These are phyloP conservation scores for Dendrobium nobile DNA, from an alignment of 106 monocot genomes.

Conservation along the genomic window DNA sequence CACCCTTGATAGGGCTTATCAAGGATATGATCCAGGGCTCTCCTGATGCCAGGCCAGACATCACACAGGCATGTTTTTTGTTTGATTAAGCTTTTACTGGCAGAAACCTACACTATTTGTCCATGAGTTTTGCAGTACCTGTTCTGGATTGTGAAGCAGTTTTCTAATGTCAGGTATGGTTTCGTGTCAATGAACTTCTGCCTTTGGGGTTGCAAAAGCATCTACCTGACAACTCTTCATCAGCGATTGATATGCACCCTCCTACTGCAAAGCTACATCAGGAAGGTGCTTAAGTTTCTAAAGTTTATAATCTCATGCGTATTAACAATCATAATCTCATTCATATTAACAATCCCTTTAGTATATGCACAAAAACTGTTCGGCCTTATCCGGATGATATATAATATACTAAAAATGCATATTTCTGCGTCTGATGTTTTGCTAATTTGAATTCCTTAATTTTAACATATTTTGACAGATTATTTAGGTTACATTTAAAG, in stretches of 20 bases:
- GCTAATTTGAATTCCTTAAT: not conserved
- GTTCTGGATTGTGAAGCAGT: not conserved
- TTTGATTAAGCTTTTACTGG: not conserved
- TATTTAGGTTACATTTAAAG: not conserved
- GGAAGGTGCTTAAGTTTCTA: conserved; percentile 2
- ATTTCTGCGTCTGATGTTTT: not conserved
- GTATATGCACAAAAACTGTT: not conserved
- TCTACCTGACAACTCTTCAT: not conserved
- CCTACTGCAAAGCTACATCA: not conserved
- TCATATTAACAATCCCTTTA: not conserved
- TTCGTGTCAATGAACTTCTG: conserved; percentile 3
- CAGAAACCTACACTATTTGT: not conserved
- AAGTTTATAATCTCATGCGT: not conserved
- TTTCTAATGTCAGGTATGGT: not conserved
- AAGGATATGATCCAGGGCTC: conserved; percentile 5
- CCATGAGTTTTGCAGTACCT: not conserved
- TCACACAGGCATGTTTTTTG: not conserved
- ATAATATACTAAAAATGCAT: not conserved
- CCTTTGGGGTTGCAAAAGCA: not conserved
- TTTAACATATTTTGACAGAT: not conserved
- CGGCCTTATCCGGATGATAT: not conserved
- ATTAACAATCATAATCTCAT: not conserved
- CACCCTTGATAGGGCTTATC: not conserved
- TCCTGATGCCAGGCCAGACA: conserved; percentile 5
- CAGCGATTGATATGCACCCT: conserved; percentile 2